Evolutionary conservation across 768 basidiomycete genomes (phyloP), one percentile per base, ranked within the genome.

Genomic region (Rossbeevera mucosa): DNA sequence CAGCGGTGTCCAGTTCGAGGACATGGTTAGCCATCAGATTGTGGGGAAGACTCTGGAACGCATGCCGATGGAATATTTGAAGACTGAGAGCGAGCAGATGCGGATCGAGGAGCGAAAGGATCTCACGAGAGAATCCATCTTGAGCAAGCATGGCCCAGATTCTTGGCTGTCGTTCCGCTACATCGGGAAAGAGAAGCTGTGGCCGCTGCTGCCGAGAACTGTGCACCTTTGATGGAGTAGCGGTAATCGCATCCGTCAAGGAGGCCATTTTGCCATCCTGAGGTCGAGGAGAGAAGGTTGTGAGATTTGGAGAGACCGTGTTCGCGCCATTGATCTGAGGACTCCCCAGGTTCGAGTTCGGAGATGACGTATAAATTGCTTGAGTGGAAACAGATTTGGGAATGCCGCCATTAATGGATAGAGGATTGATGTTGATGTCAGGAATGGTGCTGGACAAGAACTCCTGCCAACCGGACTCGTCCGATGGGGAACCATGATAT

Each of bases 111-210:
- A 74, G 61, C 12, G 85, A 74, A 43, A 92, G 74, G 7, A 86
- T 72, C 24, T 86, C 84, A 16, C 82, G 74, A 12, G 86, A 82
- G 12, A 92, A 73, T 0, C 88, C 88, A 54, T 85, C 84, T 42
- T 76, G 75, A 11, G 82, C 75, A 12, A 91, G 72, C 18, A 75
- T 72, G 1, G 70, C 60, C 76, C 82, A 83, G 3, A 84, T 72
- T 28, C 72, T 72, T 16, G 53, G 26, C 2, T 62, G 43, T n/a
- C 60, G 62, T 44, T 68, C 63, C 61, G 61, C 41, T 50, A 55
- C 2, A 18, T 66, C 62, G 9, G 55, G 3, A 5, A 54, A 62
- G 9, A 58, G 56, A 47, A 47, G 36, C 14, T 68, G 68, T 16
- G 50, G 22, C 2, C 50, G 64, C 20, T 59, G 66, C 14, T 67